Conservation (phyloP, 2,329 filamentous ascomycete species). For the Trichoderma koningii region DNA sequence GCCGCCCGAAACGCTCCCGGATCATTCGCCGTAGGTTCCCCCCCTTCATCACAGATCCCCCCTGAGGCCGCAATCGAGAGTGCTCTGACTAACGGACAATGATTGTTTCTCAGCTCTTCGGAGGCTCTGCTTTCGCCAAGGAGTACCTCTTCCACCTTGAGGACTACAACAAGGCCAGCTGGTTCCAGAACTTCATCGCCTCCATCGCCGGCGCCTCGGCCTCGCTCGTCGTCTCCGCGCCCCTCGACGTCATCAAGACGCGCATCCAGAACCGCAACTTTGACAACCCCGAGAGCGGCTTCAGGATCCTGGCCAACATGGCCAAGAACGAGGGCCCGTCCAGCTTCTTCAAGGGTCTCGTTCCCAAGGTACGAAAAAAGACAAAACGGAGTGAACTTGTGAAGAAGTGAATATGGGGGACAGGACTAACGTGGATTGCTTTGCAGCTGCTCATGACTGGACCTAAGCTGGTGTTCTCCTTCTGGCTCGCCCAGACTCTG, state of each 20-base stretch:
- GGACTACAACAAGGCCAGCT: constrained; percentile 94
- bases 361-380: constrained; percentile 69
- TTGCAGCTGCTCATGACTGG: constrained; percentile 90
- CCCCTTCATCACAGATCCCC: too few species aligned
- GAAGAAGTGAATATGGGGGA: too few species aligned
- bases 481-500: constrained; percentile 98
- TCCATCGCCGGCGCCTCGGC: constrained; percentile 94
- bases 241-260: constrained; percentile 96
- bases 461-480: constrained; percentile 97
- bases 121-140: constrained; percentile 95
- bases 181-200: constrained; percentile 96
- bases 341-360: constrained; percentile 96
- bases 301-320: constrained; percentile 92
- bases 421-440: constrained; percentile 29
- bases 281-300: constrained; percentile 92
- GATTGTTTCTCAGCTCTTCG: too few species aligned
- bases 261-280: constrained; percentile 99
- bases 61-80: too few species aligned
- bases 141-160: constrained; percentile 87
- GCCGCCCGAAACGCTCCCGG: constrained; percentile 95
- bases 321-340: constrained; percentile 80
- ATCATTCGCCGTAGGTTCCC: constrained; percentile 78
- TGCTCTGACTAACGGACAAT: too few species aligned
- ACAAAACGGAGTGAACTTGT: neutral
- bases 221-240: constrained; percentile 93